Evolutionary conservation across 345 rosid species (phyloP).

Genomic region (Acer campestre): DNA sequence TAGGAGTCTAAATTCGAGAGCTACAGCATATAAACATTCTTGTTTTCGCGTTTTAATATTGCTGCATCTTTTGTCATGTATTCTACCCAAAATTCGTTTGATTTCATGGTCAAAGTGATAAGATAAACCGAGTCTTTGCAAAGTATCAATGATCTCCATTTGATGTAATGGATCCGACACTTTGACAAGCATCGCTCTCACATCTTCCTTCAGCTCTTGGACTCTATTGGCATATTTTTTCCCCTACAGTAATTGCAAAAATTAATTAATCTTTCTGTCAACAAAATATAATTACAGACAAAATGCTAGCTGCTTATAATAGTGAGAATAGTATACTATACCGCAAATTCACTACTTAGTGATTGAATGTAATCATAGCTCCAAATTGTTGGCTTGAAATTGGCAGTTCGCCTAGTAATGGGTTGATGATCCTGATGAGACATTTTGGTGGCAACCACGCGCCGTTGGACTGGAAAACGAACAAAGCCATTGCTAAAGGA

Average conservation of each 20-base stretch:
- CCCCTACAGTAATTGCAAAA: slow-evolving; percentile 9
- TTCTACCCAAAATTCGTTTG: slow-evolving; percentile 12
- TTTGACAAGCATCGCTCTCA: slow-evolving; percentile 1
- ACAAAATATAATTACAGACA: too few species aligned
- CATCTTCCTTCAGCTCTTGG: slow-evolving; percentile 7
- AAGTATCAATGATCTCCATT: slow-evolving; percentile 34
- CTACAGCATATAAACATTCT: slow-evolving; percentile 24
- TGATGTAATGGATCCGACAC: slow-evolving; percentile 12
- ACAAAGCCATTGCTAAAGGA: not conserved
- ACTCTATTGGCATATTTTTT: not conserved
- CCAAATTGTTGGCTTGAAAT: slow-evolving; percentile 36
- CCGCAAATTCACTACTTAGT: slow-evolving; percentile 23
- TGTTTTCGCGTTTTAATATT: not conserved
- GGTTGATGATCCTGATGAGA: not conserved
- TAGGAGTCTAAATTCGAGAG: slow-evolving; percentile 37
- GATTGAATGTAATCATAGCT: slow-evolving; percentile 34
- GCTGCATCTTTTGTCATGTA: not conserved
- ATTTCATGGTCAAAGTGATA: slow-evolving; percentile 35
- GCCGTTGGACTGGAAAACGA: not conserved
- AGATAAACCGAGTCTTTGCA: slow-evolving; percentile 42
- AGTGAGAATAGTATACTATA: not conserved
- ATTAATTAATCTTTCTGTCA: too few species aligned
- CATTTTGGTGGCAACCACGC: not conserved
- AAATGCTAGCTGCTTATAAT: too few species aligned
- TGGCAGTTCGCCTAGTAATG: slow-evolving; percentile 29